Percentiles rank a stretch among this genome's conserved stretches.
phyloP scores from a whole-genome alignment of 2,329 filamentous ascomycete species.

The Xylaria sp. region DNA sequence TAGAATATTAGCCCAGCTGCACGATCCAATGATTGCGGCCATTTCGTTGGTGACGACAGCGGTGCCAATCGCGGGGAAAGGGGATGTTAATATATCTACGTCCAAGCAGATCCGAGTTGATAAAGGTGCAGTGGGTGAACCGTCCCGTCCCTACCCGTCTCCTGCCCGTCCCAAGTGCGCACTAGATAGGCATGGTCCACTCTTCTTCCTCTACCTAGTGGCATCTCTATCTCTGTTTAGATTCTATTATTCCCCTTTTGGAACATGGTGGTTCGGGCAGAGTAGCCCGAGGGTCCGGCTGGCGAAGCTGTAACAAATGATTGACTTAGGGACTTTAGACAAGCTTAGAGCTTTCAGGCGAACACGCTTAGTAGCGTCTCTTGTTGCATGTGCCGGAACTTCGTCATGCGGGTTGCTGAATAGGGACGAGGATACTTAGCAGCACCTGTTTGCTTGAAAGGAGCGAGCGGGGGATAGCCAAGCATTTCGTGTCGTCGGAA shows the following conservation, averaged over 20 bases:
- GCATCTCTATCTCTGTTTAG: conserved; percentile 17
- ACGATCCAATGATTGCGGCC: conserved; percentile 16
- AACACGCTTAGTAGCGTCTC: not conserved
- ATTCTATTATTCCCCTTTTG: conserved; percentile 18
- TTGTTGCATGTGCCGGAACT: conserved; percentile 13
- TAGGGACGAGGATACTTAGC: conserved; percentile 13
- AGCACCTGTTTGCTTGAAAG: conserved; percentile 5
- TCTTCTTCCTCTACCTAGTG: not conserved
- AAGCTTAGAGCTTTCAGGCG: not conserved
- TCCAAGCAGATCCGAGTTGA: conserved; percentile 23
- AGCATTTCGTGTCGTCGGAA: conserved; percentile 12
- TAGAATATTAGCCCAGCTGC: conserved; percentile 23
- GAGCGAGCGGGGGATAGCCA: conserved; percentile 8
- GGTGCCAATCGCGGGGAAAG: conserved; percentile 36
- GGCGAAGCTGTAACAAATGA: conserved; percentile 21
- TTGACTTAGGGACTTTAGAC: not conserved
- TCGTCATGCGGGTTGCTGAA: conserved; percentile 14
- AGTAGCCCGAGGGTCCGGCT: conserved; percentile 28
- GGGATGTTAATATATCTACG: conserved; percentile 35
- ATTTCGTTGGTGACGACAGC: conserved; percentile 22
- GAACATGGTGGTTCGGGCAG: conserved; percentile 28
- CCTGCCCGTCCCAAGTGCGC: conserved; percentile 30
- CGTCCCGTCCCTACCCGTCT: conserved; percentile 38
- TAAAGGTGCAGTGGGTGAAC: conserved; percentile 35
- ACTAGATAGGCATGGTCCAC: conserved; percentile 24